Percentiles rank a stretch among this genome's conserved stretches.
Evolutionary conservation across 2,329 filamentous ascomycete genomes (phyloP).

Genomic region (Trichophyton verrucosum): DNA sequence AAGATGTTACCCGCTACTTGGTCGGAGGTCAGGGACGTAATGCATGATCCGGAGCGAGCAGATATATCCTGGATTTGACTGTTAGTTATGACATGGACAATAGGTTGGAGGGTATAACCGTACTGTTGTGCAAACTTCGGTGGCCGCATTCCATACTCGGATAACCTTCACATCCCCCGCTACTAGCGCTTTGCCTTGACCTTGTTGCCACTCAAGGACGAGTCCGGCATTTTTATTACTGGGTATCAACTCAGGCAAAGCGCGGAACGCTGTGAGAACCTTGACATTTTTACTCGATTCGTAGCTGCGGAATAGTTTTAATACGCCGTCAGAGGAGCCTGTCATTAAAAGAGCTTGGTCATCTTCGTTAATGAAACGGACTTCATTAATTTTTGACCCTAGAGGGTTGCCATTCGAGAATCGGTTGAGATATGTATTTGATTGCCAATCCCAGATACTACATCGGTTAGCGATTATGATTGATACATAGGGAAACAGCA

Average conservation of each 20-base stretch:
- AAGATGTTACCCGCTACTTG: slow-evolving; percentile 97
- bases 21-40: slow-evolving; percentile 90
- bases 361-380: slow-evolving; percentile 97
- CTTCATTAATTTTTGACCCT: slow-evolving; percentile 83
- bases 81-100: slow-evolving; percentile 3
- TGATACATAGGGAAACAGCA: slow-evolving; percentile 1
- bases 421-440: slow-evolving; percentile 57
- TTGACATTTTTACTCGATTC: slow-evolving; percentile 64
- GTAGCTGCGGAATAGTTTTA: slow-evolving; percentile 88
- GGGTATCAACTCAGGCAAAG: slow-evolving; percentile 82
- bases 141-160: slow-evolving; percentile 87
- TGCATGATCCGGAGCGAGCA: slow-evolving; percentile 84
- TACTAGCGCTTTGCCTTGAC: slow-evolving; percentile 87
- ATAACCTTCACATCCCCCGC: slow-evolving; percentile 94
- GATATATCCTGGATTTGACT: slow-evolving; percentile 57
- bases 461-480: slow-evolving; percentile 6
- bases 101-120: slow-evolving; percentile 16
- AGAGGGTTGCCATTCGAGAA: slow-evolving; percentile 92
- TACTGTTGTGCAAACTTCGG: slow-evolving; percentile 74
- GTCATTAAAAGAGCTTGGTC: slow-evolving; percentile 91
- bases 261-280: slow-evolving; percentile 81
- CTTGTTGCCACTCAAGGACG: slow-evolving; percentile 98
- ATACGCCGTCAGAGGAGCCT: slow-evolving; percentile 85
- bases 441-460: slow-evolving; percentile 85
- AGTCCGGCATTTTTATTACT: slow-evolving; percentile 91